These are phyloP conservation scores for Exophiala mesophila DNA, from an alignment of 2,329 filamentous ascomycete species.

Conservation along the genomic window DNA sequence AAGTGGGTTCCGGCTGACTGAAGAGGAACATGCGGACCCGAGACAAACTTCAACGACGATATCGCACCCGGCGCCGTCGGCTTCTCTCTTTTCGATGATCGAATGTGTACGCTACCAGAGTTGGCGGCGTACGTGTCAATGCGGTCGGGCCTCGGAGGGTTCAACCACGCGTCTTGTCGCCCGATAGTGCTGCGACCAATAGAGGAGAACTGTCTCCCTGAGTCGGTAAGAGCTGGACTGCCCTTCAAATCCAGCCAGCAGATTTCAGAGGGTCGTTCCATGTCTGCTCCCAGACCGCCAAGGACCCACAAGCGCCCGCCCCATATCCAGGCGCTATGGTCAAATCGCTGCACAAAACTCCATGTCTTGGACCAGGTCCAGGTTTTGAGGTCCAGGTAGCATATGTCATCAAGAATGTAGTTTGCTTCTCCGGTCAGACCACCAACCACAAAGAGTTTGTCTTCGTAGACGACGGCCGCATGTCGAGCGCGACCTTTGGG, in stretches of 20 bases:
- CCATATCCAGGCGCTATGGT: conserved; percentile 93
- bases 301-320: conserved; percentile 93
- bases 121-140: conserved; percentile 65
- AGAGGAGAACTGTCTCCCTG: conserved; percentile 18
- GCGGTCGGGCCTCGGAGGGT: conserved; percentile 32
- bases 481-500: conserved; percentile 89
- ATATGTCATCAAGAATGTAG: conserved; percentile 89
- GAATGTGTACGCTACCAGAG: conserved; percentile 57
- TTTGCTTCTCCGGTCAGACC: conserved; percentile 94
- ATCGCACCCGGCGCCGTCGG: conserved; percentile 75
- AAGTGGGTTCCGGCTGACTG: conserved; percentile 92
- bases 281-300: conserved; percentile 87
- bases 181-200: conserved; percentile 21
- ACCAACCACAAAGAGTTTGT: conserved; percentile 92
- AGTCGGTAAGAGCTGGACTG: conserved; percentile 66
- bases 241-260: conserved; percentile 97
- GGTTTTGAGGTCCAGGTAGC: conserved; percentile 92
- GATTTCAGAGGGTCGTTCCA: conserved; percentile 93
- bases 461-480: conserved; percentile 88
- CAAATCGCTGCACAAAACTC: conserved; percentile 91
- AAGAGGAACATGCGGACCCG: conserved; percentile 77
- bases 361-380: conserved; percentile 96
- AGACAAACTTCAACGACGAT: conserved; percentile 83
- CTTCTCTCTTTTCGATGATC: conserved; percentile 46
- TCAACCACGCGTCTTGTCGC: conserved; percentile 37